These are phyloP conservation scores for Hsuehochloa calcarea DNA, from an alignment of 176 grass and related monocot genomes.

Conservation along the genomic window DNA sequence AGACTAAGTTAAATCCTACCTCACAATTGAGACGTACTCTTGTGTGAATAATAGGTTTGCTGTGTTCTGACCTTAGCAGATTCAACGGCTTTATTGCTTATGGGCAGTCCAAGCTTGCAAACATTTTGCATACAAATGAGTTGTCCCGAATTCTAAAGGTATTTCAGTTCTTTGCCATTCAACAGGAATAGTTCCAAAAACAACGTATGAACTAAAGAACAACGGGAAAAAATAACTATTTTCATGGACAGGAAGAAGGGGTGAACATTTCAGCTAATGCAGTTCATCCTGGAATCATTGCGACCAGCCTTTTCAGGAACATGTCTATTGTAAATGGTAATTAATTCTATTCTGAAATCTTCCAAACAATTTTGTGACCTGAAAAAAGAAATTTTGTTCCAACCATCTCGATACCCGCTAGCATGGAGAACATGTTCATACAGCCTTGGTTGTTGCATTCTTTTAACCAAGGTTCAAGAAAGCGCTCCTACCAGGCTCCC, in stretches of 20 bases:
- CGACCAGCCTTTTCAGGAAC: constrained; percentile 71
- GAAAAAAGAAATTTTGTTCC: not conserved
- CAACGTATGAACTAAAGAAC: not conserved
- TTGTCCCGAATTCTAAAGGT: constrained; percentile 67
- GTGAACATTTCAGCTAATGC: constrained; percentile 78
- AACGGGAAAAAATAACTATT: not conserved
- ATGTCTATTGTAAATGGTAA: constrained; percentile 47
- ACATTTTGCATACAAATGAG: constrained; percentile 79
- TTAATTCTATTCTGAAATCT: constrained; percentile 12
- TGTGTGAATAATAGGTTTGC: not conserved
- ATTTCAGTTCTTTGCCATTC: not conserved
- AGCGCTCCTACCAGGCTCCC: too few relatives aligned
- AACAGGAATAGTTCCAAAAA: not conserved
- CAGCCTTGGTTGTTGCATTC: not conserved
- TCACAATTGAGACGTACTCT: not conserved
- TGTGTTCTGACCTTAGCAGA: constrained; percentile 40
- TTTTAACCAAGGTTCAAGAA: not conserved
- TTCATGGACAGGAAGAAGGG: constrained; percentile 47
- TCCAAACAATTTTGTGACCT: not conserved
- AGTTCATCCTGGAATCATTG: constrained; percentile 73
- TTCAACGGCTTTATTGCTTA: constrained; percentile 57
- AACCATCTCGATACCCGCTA: not conserved
- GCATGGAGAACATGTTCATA: not conserved
- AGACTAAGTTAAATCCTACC: not conserved
- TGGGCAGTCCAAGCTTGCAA: constrained; percentile 82